Evolutionary conservation across 345 rosid species (phyloP).

Genomic region (Citrus hindsii): DNA sequence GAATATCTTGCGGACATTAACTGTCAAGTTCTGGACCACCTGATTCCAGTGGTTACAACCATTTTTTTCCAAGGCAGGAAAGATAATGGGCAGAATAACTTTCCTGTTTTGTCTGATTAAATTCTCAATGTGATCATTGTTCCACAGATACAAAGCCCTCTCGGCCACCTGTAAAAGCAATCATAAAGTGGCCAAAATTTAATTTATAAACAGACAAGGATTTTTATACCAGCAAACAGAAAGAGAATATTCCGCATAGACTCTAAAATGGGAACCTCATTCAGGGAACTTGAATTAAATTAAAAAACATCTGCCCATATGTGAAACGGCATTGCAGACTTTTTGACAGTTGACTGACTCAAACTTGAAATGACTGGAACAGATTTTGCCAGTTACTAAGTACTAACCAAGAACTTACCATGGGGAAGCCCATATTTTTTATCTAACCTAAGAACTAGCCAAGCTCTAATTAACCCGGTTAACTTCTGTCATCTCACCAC

Average conservation of each 20-base stretch:
- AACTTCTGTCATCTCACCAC: neutral
- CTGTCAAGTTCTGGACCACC: conserved; percentile 57
- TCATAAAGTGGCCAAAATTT: neutral
- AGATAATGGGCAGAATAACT: conserved; percentile 53
- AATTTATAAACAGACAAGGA: neutral
- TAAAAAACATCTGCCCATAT: neutral
- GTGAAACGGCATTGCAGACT: neutral
- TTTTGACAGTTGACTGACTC: neutral
- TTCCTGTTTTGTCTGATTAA: conserved; percentile 53
- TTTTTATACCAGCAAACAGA: neutral
- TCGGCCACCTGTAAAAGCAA: conserved; percentile 62
- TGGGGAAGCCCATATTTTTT: neutral
- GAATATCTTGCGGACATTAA: conserved; percentile 57
- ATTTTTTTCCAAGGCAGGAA: conserved; percentile 62
- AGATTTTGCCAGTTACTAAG: neutral
- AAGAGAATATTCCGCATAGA: neutral
- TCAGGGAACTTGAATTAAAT: neutral
- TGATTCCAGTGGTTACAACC: conserved; percentile 63
- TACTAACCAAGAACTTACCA: neutral
- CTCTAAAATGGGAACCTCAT: neutral
- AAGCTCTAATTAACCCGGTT: neutral
- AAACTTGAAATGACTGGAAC: neutral
- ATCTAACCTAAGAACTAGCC: neutral
- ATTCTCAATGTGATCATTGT: conserved; percentile 68
- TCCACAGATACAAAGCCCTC: conserved; percentile 68